Evolutionary conservation across 2,329 filamentous ascomycete species (phyloP).

Genomic region (Nemania abortiva): DNA sequence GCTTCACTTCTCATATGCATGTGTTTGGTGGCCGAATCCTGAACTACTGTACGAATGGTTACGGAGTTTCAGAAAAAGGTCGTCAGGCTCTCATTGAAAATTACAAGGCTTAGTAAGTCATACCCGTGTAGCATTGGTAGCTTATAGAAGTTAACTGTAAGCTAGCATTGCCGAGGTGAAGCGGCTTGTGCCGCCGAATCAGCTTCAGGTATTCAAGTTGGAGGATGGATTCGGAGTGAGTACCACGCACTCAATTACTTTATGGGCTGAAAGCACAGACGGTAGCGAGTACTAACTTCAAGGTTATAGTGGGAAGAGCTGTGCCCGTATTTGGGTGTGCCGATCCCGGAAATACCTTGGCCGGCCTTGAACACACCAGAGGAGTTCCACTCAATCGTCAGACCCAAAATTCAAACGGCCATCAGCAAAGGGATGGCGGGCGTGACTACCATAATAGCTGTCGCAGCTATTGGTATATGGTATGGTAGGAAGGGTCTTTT

Average conservation of each 20-base stretch:
- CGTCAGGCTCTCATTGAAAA: slow-evolving; percentile 40
- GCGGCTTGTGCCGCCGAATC: slow-evolving; percentile 44
- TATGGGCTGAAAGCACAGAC: no score
- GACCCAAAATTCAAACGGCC: slow-evolving; percentile 46
- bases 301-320: slow-evolving; percentile 43
- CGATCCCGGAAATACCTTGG: slow-evolving; percentile 44
- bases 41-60: slow-evolving; percentile 40
- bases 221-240: slow-evolving; percentile 44
- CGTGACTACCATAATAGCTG: slow-evolving; percentile 40
- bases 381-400: slow-evolving; percentile 40
- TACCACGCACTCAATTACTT: background rate
- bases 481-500: slow-evolving; percentile 36
- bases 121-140: background rate
- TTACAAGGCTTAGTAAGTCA: slow-evolving; percentile 47
- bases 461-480: slow-evolving; percentile 41
- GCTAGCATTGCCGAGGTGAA: slow-evolving; percentile 48
- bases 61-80: slow-evolving; percentile 38
- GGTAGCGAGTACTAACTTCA: slow-evolving; percentile 2
- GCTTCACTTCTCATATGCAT: slow-evolving; percentile 26
- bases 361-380: slow-evolving; percentile 45
- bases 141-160: slow-evolving; percentile 2
- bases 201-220: slow-evolving; percentile 46
- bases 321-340: slow-evolving; percentile 46
- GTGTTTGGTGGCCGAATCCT: slow-evolving; percentile 9
- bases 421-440: slow-evolving; percentile 47